Evolutionary conservation across 2,329 filamentous ascomycete species (phyloP).

Genomic region (Ophiostoma sp.): DNA sequence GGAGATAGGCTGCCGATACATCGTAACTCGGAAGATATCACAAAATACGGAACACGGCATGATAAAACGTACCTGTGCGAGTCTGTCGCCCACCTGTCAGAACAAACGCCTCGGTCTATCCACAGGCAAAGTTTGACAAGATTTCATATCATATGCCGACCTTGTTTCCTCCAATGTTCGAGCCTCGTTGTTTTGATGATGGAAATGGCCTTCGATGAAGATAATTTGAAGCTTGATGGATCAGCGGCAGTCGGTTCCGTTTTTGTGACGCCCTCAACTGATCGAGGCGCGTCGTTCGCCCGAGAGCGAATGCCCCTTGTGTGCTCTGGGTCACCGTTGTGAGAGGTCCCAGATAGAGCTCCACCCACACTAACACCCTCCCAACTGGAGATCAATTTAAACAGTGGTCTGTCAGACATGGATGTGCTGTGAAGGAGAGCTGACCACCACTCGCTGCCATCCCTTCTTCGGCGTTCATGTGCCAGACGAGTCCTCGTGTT

Average conservation of each 20-base stretch:
- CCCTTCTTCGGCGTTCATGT: not conserved
- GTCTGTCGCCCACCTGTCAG: not conserved
- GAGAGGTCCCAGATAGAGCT: not conserved
- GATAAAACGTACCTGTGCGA: not conserved
- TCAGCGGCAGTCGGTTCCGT: not conserved
- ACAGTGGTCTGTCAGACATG: conserved; percentile 14
- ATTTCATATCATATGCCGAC: not conserved
- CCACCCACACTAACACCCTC: conserved; percentile 19
- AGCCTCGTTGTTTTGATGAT: not conserved
- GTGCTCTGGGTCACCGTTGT: not conserved
- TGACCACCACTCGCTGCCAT: not conserved
- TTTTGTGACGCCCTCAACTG: not conserved
- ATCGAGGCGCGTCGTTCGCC: not conserved
- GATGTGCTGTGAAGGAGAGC: not conserved
- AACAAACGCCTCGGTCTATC: too few species aligned
- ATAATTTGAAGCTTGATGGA: not conserved
- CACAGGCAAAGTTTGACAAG: too few species aligned
- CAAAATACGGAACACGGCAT: not conserved
- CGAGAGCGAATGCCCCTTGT: not conserved
- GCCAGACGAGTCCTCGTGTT: not conserved
- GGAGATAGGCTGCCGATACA: not conserved
- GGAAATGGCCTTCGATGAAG: not conserved
- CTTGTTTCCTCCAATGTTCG: not conserved
- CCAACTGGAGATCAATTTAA: conserved; percentile 17
- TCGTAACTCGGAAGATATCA: not conserved